phyloP scores from a whole-genome alignment of 805 yeast genomes.

The Maudiozyma saulgeensis region DNA sequence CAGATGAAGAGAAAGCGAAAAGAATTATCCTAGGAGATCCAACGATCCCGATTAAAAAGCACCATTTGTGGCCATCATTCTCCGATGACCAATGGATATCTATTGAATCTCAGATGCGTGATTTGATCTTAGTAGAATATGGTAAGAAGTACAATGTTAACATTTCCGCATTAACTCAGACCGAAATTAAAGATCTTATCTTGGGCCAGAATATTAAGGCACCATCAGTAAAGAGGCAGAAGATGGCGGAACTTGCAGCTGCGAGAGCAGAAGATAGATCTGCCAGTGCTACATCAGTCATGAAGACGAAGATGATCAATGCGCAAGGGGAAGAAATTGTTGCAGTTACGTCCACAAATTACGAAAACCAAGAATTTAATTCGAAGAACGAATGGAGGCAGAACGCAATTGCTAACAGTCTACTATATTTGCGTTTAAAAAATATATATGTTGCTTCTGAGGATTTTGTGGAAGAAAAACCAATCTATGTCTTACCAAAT shows the following conservation, averaged over 20 bases:
- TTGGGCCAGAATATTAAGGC: conserved; percentile 90
- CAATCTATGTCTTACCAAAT: conserved; percentile 73
- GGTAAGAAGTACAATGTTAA: conserved; percentile 79
- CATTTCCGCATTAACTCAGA: conserved; percentile 78
- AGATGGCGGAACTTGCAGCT: conserved; percentile 64
- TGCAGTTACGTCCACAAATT: conserved; percentile 83
- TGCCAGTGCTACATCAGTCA: conserved; percentile 52
- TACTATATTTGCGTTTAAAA: conserved; percentile 63
- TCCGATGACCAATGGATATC: conserved; percentile 85
- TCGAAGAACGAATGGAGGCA: conserved; percentile 88
- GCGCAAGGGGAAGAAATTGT: conserved; percentile 95
- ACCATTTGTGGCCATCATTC: conserved; percentile 91
- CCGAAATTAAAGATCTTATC: conserved; percentile 87
- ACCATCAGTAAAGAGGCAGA: conserved; percentile 80
- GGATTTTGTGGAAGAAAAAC: conserved; percentile 46
- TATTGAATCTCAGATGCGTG: conserved; percentile 81
- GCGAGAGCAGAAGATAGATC: conserved; percentile 31
- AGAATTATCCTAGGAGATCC: conserved; percentile 68
- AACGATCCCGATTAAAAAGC: conserved; percentile 55
- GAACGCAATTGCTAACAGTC: conserved; percentile 70
- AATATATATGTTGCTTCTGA: conserved; percentile 65
- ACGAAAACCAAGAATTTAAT: conserved; percentile 74
- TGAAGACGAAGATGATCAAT: conserved; percentile 74
- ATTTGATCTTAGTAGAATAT: conserved; percentile 75
- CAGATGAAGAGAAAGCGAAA: conserved; percentile 68